A percentile compares a stretch with the other conserved stretches of the same genome.
Conservation (phyloP, 108 stramenopile genomes). For the Tribonema minus region DNA sequence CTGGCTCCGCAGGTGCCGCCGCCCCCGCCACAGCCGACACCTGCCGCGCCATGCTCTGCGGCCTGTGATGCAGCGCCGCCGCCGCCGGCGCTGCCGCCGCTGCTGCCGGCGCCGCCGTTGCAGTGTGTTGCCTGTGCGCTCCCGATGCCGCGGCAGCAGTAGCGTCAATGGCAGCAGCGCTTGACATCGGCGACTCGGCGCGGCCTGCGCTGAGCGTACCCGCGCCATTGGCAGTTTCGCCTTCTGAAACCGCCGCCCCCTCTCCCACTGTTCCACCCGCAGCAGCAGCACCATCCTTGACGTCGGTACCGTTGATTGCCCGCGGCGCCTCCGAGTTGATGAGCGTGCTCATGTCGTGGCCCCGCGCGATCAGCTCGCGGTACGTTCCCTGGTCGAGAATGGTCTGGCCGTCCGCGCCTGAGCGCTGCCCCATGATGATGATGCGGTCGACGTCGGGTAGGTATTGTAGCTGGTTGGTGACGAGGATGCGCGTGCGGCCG, state of each 20-base stretch:
- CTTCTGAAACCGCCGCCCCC: too few species aligned
- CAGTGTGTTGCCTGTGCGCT: too few species aligned
- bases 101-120: not conserved
- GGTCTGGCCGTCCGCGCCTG: constrained; percentile 58
- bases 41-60: too few species aligned
- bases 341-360: constrained; percentile 28
- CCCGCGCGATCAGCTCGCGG: constrained; percentile 27
- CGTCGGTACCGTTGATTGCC: not conserved
- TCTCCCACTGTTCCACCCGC: too few species aligned
- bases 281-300: not conserved
- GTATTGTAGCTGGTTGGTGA: constrained; percentile 88
- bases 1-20: too few species aligned
- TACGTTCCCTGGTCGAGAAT: constrained; percentile 46
- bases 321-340: not conserved
- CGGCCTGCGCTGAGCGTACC: too few species aligned
- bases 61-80: too few species aligned
- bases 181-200: too few species aligned
- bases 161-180: too few species aligned
- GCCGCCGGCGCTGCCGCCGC: too few species aligned
- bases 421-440: constrained; percentile 70
- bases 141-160: too few species aligned
- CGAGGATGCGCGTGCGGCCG: constrained; percentile 64
- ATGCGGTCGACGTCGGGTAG: constrained; percentile 55
- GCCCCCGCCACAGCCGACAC: too few species aligned
- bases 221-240: not conserved